These are phyloP conservation scores for Aspergillus mulundensis DNA, from an alignment of 495 filamentous ascomycete species.

Conservation along the genomic window DNA sequence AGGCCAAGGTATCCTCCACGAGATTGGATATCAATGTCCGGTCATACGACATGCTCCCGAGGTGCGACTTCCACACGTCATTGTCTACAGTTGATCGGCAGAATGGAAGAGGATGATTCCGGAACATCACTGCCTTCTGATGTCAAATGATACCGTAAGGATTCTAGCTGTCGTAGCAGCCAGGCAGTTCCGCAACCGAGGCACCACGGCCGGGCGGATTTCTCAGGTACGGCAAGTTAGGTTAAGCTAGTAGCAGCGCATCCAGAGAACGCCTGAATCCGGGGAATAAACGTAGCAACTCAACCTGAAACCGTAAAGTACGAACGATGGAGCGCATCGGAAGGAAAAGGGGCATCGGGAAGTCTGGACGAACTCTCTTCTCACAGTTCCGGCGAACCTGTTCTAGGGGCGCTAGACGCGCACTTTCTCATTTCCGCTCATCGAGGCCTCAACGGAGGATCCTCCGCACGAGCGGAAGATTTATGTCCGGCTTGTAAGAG, in stretches of 20 bases:
- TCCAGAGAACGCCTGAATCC: background rate
- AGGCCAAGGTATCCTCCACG: background rate
- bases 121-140: background rate
- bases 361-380: background rate
- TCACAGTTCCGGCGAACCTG: background rate
- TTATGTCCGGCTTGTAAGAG: background rate
- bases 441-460: background rate
- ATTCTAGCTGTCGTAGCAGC: background rate
- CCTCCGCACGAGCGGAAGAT: background rate
- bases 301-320: background rate
- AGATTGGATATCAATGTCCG: background rate
- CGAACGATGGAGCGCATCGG: background rate
- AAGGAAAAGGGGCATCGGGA: background rate
- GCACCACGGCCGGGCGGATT: background rate
- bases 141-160: background rate
- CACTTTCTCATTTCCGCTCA: background rate
- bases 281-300: background rate
- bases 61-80: background rate
- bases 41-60: background rate
- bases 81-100: background rate
- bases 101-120: background rate
- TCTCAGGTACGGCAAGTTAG: background rate
- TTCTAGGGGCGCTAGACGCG: background rate
- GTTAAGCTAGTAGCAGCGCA: background rate
- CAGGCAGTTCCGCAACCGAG: background rate